Conservation (phyloP, 306 rosid genomes). For the Trifolium repens region DNA sequence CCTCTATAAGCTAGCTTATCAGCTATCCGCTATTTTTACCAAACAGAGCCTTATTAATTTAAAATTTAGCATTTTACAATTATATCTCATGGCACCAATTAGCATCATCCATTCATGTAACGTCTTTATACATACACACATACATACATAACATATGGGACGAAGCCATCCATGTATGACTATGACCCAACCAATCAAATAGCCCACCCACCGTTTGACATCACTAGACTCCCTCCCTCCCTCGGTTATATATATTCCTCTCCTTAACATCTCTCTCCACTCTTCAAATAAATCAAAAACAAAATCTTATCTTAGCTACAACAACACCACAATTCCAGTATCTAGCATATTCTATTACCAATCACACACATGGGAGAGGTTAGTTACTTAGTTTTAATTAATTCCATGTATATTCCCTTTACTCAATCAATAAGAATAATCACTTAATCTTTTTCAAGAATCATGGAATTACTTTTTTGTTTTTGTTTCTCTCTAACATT, state of each 20-base stretch:
- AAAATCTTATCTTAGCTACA: constrained; percentile 30
- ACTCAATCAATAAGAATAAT: background rate
- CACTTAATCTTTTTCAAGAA: background rate
- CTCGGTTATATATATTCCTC: constrained; percentile 48
- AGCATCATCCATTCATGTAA: background rate
- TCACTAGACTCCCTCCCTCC: background rate
- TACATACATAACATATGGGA: constrained; percentile 13
- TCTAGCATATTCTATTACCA: constrained; percentile 1
- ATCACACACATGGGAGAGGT: constrained; percentile 72
- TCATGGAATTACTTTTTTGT: constrained; percentile 15
- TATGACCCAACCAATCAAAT: constrained; percentile 41
- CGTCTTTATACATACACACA: background rate
- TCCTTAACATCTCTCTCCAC: constrained; percentile 21
- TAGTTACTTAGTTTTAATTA: constrained; percentile 38
- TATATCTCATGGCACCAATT: background rate
- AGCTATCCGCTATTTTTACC: too few relatives aligned
- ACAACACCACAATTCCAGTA: background rate
- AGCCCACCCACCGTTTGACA: constrained; percentile 39
- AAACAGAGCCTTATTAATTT: too few relatives aligned
- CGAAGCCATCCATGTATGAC: constrained; percentile 21
- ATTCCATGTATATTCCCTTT: background rate
- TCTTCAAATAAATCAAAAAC: constrained; percentile 42
- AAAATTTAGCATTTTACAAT: too few relatives aligned
- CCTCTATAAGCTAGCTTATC: too few relatives aligned
- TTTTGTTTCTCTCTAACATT: constrained; percentile 9